These are phyloP conservation scores for Pichia cephalocereana DNA, from an alignment of 805 yeast species.

Conservation along the genomic window DNA sequence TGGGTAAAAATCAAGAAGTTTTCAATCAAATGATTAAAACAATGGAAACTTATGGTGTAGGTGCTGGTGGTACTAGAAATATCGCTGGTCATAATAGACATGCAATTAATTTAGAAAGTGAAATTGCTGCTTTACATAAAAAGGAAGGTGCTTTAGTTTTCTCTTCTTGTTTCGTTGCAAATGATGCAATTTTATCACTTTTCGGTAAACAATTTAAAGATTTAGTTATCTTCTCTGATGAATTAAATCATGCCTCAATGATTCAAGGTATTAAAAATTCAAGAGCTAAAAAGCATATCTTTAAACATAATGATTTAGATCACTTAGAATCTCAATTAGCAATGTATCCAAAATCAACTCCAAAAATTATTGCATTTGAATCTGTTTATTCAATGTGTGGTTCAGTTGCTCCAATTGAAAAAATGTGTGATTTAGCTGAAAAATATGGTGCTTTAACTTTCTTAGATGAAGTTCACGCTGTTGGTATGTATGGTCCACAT, in stretches of 20 bases:
- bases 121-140: constrained; percentile 82
- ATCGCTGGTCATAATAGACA: constrained; percentile 95
- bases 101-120: constrained; percentile 81
- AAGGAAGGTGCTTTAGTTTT: constrained; percentile 94
- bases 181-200: constrained; percentile 87
- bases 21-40: constrained; percentile 69
- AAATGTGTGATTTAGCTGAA: constrained; percentile 91
- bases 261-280: constrained; percentile 92
- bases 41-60: constrained; percentile 87
- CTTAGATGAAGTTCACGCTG: constrained; percentile 98
- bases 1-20: constrained; percentile 76
- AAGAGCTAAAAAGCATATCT: constrained; percentile 77
- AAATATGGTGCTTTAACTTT: constrained; percentile 96
- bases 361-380: constrained; percentile 95
- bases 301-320: constrained; percentile 79
- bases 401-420: constrained; percentile 87
- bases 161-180: constrained; percentile 93
- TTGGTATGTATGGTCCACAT: constrained; percentile 97
- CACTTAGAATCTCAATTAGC: constrained; percentile 77
- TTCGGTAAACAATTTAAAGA: constrained; percentile 87
- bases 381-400: constrained; percentile 99
- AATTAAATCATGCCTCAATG: constrained; percentile 95
- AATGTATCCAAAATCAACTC: constrained; percentile 74
- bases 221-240: constrained; percentile 87
- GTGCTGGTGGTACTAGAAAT: constrained; percentile 99